phyloP scores from a whole-genome alignment of 169 alveolate species.

The Plasmodium falciparum region DNA sequence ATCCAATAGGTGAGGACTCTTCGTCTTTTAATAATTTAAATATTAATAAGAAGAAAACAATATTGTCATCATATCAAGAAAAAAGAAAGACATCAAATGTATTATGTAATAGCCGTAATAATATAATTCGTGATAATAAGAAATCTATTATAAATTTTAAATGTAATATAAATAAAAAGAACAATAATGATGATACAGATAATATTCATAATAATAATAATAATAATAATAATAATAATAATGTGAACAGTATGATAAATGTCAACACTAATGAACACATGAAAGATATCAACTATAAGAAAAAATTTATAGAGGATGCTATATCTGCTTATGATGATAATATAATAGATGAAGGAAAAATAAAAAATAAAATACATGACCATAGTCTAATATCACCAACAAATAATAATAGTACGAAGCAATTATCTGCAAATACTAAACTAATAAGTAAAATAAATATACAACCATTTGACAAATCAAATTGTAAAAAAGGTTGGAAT shows the following conservation, averaged over 20 bases:
- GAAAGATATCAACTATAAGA: conserved; percentile 15
- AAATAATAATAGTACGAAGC: neutral
- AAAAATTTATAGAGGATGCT: conserved; percentile 25
- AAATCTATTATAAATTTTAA: neutral
- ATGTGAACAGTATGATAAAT: too few species aligned
- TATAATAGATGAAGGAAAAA: neutral
- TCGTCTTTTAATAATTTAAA: neutral
- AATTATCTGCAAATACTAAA: neutral
- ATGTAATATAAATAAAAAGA: neutral
- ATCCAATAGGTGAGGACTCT: neutral
- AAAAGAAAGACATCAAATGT: neutral
- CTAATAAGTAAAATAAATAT: neutral
- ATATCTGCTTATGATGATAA: conserved; percentile 38
- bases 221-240: too few species aligned
- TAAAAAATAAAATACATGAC: neutral
- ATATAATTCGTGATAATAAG: neutral
- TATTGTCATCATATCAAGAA: neutral
- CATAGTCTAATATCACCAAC: neutral
- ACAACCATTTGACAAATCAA: neutral
- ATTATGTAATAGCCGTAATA: neutral
- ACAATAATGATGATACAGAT: neutral
- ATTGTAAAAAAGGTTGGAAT: neutral
- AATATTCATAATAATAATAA: neutral
- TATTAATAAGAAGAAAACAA: neutral
- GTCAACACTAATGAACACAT: too few species aligned